A percentile compares a stretch with the other conserved stretches of the same genome.
Conservation (phyloP, 257 asterid genomes). For the Fraxinus excelsior region DNA sequence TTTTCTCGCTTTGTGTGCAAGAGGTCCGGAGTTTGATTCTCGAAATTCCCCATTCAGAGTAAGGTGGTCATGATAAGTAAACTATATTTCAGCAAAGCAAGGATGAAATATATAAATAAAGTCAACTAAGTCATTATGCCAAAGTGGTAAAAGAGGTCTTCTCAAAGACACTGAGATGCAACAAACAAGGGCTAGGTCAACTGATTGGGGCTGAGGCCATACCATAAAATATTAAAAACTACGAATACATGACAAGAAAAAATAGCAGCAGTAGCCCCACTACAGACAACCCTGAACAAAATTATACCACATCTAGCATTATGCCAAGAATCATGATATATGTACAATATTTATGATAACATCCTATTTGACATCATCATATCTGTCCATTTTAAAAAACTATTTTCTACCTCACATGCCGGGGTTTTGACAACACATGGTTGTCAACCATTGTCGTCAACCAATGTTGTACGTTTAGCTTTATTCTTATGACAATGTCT, state of each 20-base stretch:
- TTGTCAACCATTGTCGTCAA: too few relatives aligned
- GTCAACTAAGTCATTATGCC: neutral
- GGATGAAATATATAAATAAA: neutral
- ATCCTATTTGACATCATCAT: too few relatives aligned
- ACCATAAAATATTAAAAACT: neutral
- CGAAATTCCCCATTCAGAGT: slow-evolving; percentile 15
- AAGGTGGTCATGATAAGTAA: neutral
- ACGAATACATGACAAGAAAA: neutral
- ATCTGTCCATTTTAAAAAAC: too few relatives aligned
- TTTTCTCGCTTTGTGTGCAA: slow-evolving; percentile 81
- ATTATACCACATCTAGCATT: neutral
- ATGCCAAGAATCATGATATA: too few relatives aligned
- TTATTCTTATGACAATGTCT: neutral
- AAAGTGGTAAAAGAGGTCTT: neutral
- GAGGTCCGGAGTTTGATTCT: slow-evolving; percentile 35
- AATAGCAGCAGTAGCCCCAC: neutral
- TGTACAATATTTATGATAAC: too few relatives aligned
- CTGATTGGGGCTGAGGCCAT: neutral
- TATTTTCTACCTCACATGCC: too few relatives aligned
- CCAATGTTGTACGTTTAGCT: too few relatives aligned
- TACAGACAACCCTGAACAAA: neutral
- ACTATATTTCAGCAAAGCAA: neutral
- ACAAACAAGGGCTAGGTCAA: neutral
- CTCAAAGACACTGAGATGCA: neutral
- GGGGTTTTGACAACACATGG: too few relatives aligned